Evolutionary conservation across 2,329 filamentous ascomycete genomes (phyloP).

Genomic region (Alternaria sp.): DNA sequence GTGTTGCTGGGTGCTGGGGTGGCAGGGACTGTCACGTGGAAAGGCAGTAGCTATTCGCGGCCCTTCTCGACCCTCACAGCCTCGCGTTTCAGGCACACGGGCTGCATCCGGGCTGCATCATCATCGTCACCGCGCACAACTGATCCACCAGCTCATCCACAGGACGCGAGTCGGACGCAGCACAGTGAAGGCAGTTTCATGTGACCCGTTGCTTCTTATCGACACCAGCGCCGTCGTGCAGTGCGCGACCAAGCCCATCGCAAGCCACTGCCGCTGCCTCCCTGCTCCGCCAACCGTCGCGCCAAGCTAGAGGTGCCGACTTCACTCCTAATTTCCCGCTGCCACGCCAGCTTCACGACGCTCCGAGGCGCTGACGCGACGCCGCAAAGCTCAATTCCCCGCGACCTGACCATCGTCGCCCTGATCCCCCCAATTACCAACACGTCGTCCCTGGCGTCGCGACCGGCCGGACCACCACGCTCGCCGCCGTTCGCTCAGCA

Average conservation of each 20-base stretch:
- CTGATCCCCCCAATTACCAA: constrained; percentile 1
- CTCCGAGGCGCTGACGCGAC: constrained; percentile 32
- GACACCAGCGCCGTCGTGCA: constrained; percentile 12
- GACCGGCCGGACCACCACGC: background rate
- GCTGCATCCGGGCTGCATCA: background rate
- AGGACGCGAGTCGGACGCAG: background rate
- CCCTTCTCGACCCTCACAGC: constrained; percentile 5
- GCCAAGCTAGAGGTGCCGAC: constrained; percentile 40
- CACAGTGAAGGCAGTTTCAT: background rate
- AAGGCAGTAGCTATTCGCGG: constrained; percentile 1
- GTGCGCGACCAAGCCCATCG: constrained; percentile 19
- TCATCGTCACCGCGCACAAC: constrained; percentile 7
- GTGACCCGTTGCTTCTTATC: constrained; percentile 1
- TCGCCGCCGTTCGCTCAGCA: constrained; percentile 23
- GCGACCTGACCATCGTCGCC: constrained; percentile 6
- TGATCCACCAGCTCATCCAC: constrained; percentile 1
- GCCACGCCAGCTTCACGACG: constrained; percentile 30
- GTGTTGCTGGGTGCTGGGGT: background rate
- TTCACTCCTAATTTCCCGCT: constrained; percentile 44
- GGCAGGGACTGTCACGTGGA: constrained; percentile 22
- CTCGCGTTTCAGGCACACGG: constrained; percentile 22
- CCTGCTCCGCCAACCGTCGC: constrained; percentile 31
- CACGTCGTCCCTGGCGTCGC: background rate
- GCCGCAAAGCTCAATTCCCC: constrained; percentile 16
- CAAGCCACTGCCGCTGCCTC: constrained; percentile 33